Conservation (phyloP, 352 stramenopile genomes). For the Phytophthora podocarpi region DNA sequence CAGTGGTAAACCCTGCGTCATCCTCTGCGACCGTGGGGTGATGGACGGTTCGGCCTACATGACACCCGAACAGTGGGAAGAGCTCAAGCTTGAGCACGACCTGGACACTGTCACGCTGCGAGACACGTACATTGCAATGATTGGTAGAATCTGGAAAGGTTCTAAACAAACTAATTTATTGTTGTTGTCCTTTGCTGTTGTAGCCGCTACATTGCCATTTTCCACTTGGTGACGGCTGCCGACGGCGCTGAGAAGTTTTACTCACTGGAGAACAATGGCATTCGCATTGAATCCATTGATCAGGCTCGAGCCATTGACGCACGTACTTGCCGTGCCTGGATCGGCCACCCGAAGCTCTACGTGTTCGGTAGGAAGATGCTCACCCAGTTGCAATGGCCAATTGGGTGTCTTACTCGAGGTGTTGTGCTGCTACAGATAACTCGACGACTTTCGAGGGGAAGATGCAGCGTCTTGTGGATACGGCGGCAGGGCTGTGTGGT, state of each 20-base stretch:
- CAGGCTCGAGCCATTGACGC: conserved; percentile 90
- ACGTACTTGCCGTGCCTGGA: conserved; percentile 78
- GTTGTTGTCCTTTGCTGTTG: background rate
- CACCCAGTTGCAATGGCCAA: background rate
- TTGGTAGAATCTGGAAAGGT: background rate
- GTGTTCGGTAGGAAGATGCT: conserved; percentile 62
- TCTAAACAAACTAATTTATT: background rate
- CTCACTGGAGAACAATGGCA: conserved; percentile 96
- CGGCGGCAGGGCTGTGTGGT: conserved; percentile 67
- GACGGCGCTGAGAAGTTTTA: conserved; percentile 96
- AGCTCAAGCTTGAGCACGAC: conserved; percentile 78
- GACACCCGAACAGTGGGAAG: conserved; percentile 87
- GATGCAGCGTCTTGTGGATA: conserved; percentile 88
- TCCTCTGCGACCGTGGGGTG: conserved; percentile 95
- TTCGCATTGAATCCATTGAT: conserved; percentile 94
- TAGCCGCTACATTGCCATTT: conserved; percentile 87
- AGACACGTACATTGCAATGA: conserved; percentile 59
- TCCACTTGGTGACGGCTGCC: conserved; percentile 92
- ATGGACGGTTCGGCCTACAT: conserved; percentile 98
- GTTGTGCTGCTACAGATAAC: conserved; percentile 61
- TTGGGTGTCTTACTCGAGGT: conserved; percentile 1
- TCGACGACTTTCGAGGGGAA: conserved; percentile 85
- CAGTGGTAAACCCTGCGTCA: conserved; percentile 85
- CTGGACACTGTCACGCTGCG: conserved; percentile 86
- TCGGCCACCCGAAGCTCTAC: conserved; percentile 85